Evolutionary conservation across 108 stramenopile genomes (phyloP).

Genomic region (Nitzschia sp.): DNA sequence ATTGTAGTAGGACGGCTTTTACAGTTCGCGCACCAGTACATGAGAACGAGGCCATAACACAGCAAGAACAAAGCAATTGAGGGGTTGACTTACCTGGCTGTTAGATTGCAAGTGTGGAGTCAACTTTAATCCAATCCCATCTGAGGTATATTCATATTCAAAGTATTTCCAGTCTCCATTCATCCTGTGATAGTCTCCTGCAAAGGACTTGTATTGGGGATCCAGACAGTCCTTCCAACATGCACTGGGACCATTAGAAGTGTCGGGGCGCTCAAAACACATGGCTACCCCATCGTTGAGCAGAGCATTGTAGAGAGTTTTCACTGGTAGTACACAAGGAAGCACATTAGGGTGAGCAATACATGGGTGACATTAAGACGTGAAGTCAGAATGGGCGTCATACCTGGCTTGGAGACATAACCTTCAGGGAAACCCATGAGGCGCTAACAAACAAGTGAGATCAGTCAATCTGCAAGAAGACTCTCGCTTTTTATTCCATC

Average conservation of each 20-base stretch:
- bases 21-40: too few relatives aligned
- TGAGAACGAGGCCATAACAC: too few relatives aligned
- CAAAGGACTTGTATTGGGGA: constrained; percentile 5
- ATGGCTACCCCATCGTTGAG: background rate
- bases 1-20: constrained; percentile 8
- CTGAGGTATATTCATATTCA: background rate
- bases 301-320: background rate
- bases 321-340: background rate
- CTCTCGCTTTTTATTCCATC: too few relatives aligned
- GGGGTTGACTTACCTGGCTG: too few relatives aligned
- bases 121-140: constrained; percentile 13
- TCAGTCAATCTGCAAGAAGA: too few relatives aligned
- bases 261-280: background rate
- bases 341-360: background rate
- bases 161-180: constrained; percentile 2
- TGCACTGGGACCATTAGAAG: background rate
- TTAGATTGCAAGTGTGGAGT: constrained; percentile 17
- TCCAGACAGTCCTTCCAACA: constrained; percentile 16
- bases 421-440: constrained; percentile 42
- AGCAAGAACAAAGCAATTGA: too few relatives aligned
- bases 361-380: background rate
- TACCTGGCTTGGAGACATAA: constrained; percentile 29
- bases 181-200: constrained; percentile 10
- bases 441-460: background rate
- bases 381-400: background rate